Percentiles rank a stretch among this genome's conserved stretches.
phyloP scores from a whole-genome alignment of 2,329 filamentous ascomycete species.

The Meredithiella fracta region DNA sequence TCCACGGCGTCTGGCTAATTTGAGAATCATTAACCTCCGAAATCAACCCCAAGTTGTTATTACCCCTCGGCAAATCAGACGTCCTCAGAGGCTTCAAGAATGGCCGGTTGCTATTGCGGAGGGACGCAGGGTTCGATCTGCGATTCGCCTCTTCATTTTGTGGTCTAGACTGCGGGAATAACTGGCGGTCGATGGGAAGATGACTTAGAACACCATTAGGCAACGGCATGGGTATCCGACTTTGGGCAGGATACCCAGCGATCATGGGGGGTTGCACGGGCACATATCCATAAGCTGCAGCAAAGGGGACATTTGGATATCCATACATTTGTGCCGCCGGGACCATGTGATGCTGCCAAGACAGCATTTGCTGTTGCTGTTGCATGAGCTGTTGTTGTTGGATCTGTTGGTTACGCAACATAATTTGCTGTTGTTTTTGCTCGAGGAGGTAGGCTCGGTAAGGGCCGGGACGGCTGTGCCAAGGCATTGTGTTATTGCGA shows the following conservation, averaged over 20 bases:
- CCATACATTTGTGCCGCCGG: background rate
- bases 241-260: background rate
- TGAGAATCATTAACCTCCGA: slow-evolving; percentile 6
- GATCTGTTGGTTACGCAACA: background rate
- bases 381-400: background rate
- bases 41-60: background rate
- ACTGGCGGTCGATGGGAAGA: background rate
- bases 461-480: background rate
- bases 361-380: background rate
- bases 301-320: background rate
- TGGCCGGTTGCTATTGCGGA: background rate
- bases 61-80: slow-evolving; percentile 1
- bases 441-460: background rate
- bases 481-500: background rate
- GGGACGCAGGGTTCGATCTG: background rate
- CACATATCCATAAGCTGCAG: background rate
- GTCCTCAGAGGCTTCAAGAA: background rate
- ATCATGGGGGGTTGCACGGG: background rate
- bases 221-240: background rate
- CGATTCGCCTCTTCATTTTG: background rate
- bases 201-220: background rate
- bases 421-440: background rate
- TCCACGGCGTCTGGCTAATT: slow-evolving; percentile 6
- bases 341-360: background rate
- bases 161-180: background rate